Percentiles rank a stretch among this genome's conserved stretches.
Conservation (phyloP, 140 eudicot genomes). For the Ambrosia hybrid region DNA sequence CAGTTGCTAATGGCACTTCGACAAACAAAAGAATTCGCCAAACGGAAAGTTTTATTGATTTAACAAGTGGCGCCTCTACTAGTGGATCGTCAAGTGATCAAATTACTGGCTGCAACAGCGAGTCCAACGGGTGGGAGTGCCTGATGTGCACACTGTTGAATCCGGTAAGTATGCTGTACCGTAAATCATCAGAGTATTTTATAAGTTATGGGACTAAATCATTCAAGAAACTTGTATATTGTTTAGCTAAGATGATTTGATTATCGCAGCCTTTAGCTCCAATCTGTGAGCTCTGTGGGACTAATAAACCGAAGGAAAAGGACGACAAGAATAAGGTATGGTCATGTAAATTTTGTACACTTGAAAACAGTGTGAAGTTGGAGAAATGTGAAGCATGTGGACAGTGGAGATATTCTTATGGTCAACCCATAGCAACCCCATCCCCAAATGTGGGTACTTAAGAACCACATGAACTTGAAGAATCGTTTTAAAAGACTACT, state of each 20-base stretch:
- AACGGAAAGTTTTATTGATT: constrained; percentile 25
- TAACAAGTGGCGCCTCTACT: constrained; percentile 23
- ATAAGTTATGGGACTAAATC: neutral
- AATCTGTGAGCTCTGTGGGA: constrained; percentile 66
- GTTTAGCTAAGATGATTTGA: neutral
- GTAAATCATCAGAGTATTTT: neutral
- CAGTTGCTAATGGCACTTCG: neutral
- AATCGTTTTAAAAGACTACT: neutral
- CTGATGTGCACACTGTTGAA: constrained; percentile 76
- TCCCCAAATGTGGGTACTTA: constrained; percentile 78
- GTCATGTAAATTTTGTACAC: constrained; percentile 86
- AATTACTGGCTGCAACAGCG: constrained; percentile 11
- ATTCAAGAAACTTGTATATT: constrained; percentile 6
- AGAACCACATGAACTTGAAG: constrained; percentile 17
- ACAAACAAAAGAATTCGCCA: constrained; percentile 26
- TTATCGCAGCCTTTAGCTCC: constrained; percentile 72
- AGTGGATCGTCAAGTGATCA: constrained; percentile 26
- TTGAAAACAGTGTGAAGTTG: constrained; percentile 63
- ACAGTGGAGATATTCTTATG: constrained; percentile 91
- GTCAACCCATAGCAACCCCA: constrained; percentile 65
- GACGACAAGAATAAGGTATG: constrained; percentile 50
- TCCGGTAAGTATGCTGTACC: constrained; percentile 52
- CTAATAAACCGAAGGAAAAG: constrained; percentile 63
- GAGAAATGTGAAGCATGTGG: constrained; percentile 83
- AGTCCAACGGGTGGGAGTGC: constrained; percentile 68